Base-by-base conservation (phyloP, 2,329 filamentous ascomycete genomes). In the Epichloe aotearoae region DNA sequence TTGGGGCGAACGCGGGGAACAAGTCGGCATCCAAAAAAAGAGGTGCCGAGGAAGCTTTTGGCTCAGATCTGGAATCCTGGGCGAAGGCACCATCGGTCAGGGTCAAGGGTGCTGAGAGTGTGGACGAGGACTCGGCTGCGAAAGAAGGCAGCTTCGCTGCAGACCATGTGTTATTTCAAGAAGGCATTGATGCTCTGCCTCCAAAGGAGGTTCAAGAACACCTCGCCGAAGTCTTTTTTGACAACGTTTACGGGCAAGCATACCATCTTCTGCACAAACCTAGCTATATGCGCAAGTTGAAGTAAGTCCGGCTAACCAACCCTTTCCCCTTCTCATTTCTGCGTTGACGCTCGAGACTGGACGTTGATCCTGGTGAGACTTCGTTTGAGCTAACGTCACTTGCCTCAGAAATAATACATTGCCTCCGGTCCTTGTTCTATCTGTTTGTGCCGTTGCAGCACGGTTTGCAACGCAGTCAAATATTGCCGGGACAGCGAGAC, bases 201-300 rank as follows among this genome's bases (percentile, higher is more conserved):
- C 74, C 87, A 0, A 83, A 84, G 63, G 90, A 96, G 40, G 80
- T 96, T 12, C 93, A 97, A 64, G 86, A 95, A 62, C 91, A 97
- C 66, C 75, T 98, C 5, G 84, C 90, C 17, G 90, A 97, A 61
- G 82, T 96, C 0, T 98, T 94, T 94, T 64, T 98, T 97, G 91
- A 97, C 61, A 90, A 86, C 60, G 79, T 97, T 1, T 97, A 98
- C 62, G 93, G 93, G 8, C 93, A 97, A 64, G 87, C 88, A 36
- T 98, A 97, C 64, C 86, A 94, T 56, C 72, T 98, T 19, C 78
- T 98, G 10, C 93, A 98, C 68, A 97, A 96, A 64, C 91, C 93
- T 38, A 97, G 90, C 64, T 97, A 94, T 64, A 95, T 97, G 86
- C 80, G 90, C 53, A 88, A 88, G 60, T 66, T 93, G 50, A 80